Percentiles rank a stretch among this genome's conserved stretches.
Conservation (phyloP, 2,329 filamentous ascomycete species). For the Botrytis fabae region DNA sequence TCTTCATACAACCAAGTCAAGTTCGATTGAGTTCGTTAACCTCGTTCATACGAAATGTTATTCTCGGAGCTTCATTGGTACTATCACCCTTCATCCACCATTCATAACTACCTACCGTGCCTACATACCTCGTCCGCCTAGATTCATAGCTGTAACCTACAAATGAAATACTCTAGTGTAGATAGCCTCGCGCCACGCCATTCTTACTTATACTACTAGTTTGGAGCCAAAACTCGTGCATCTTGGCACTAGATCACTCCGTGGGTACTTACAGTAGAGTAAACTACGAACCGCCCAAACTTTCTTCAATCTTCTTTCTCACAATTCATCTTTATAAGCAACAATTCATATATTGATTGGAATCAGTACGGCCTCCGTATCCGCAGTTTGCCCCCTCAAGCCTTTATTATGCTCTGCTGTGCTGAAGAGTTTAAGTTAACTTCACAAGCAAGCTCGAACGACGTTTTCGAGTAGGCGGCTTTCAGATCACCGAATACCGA, state of each 20-base stretch:
- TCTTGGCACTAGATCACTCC: neutral
- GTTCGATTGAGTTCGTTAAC: neutral
- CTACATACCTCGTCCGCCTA: neutral
- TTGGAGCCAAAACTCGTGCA: slow-evolving; percentile 14
- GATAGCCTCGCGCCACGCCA: neutral
- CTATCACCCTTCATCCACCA: neutral
- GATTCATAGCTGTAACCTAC: neutral
- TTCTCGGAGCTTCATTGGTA: neutral
- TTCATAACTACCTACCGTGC: neutral
- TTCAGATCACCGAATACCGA: neutral
- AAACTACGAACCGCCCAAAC: neutral
- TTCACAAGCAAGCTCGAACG: neutral
- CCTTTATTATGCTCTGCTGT: neutral
- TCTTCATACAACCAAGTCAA: neutral
- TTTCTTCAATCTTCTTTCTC: neutral
- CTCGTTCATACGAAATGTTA: neutral
- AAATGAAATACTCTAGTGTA: neutral
- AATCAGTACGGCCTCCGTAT: neutral
- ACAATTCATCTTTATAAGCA: neutral
- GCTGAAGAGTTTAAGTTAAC: neutral
- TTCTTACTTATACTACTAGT: neutral
- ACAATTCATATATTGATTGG: neutral
- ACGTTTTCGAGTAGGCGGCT: neutral
- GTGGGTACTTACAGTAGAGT: neutral
- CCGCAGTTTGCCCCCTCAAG: neutral